Conservation (phyloP, 1,284 basidiomycete genomes). For the Xanthoconium separans region DNA sequence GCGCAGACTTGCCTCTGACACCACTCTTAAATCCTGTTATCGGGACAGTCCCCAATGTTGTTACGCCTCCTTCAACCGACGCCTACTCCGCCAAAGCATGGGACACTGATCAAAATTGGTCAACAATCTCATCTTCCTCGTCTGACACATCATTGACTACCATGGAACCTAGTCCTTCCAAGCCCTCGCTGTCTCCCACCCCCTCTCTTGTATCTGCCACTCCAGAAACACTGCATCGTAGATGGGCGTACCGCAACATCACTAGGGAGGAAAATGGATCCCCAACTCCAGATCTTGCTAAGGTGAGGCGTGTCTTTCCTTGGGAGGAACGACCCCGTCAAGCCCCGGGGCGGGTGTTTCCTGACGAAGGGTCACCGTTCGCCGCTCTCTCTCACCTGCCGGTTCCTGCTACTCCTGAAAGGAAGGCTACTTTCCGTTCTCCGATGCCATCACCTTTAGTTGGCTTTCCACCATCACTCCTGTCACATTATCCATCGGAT, state of each 20-base stretch:
- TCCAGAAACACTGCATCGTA: slow-evolving; percentile 55
- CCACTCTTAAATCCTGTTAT: slow-evolving; percentile 68
- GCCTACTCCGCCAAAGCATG: slow-evolving; percentile 76
- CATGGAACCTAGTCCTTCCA: slow-evolving; percentile 24
- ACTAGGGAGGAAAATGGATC: slow-evolving; percentile 38
- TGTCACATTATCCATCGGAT: slow-evolving; percentile 84
- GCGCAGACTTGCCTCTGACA: slow-evolving; percentile 57
- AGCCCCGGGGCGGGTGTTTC: slow-evolving; percentile 73
- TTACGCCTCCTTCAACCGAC: slow-evolving; percentile 51
- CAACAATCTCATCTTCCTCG: slow-evolving; percentile 21
- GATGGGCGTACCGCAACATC: slow-evolving; percentile 65
- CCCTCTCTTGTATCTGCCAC: slow-evolving; percentile 57
- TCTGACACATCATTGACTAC: slow-evolving; percentile 30
- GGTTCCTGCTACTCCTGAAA: slow-evolving; percentile 33
- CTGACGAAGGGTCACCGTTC: slow-evolving; percentile 63
- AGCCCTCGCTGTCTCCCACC: slow-evolving; percentile 39
- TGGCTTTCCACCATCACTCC: slow-evolving; percentile 55
- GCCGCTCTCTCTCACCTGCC: slow-evolving; percentile 27
- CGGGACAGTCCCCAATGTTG: slow-evolving; percentile 70
- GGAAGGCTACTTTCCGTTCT: slow-evolving; percentile 17
- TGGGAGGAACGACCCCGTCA: slow-evolving; percentile 81
- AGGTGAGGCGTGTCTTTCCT: slow-evolving; percentile 85
- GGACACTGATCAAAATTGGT: slow-evolving; percentile 50
- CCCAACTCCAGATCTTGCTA: slow-evolving; percentile 67
- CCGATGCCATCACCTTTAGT: slow-evolving; percentile 34